phyloP scores from a whole-genome alignment of 1,284 basidiomycete genomes.

The Fomitopsis betulina region DNA sequence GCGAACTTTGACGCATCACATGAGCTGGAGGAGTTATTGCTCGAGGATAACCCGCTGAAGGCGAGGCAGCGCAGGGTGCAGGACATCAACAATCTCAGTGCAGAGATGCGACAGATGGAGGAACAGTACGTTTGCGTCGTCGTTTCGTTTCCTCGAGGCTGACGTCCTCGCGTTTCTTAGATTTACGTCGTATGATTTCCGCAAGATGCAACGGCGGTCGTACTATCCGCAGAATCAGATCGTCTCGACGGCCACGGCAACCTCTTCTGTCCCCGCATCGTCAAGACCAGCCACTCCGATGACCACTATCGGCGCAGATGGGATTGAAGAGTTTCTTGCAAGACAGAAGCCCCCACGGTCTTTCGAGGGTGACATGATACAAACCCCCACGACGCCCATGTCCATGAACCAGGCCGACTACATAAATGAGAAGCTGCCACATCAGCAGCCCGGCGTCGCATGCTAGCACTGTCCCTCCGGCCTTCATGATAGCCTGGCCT shows the following conservation, averaged over 20 bases:
- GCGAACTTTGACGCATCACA: constrained; percentile 99
- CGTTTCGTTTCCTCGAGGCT: not conserved
- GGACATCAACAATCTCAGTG: constrained; percentile 74
- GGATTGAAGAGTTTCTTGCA: constrained; percentile 21
- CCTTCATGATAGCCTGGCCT: not conserved
- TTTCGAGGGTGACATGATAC: constrained; percentile 24
- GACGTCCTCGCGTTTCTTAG: constrained; percentile 30
- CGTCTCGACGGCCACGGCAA: constrained; percentile 41
- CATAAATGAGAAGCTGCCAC: constrained; percentile 19
- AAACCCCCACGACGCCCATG: constrained; percentile 15
- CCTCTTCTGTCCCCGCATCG: constrained; percentile 37
- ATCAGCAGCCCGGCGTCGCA: not conserved
- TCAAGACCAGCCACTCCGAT: constrained; percentile 45
- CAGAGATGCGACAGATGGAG: constrained; percentile 96
- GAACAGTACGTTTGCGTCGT: constrained; percentile 70
- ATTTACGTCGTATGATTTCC: constrained; percentile 81
- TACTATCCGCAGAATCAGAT: constrained; percentile 78
- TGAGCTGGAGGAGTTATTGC: constrained; percentile 90
- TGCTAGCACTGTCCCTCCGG: not conserved
- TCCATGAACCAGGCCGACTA: constrained; percentile 22
- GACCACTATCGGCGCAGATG: constrained; percentile 24
- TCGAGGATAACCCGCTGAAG: constrained; percentile 97
- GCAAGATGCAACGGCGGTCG: constrained; percentile 78
- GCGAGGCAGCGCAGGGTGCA: constrained; percentile 90
- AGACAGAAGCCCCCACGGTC: constrained; percentile 19